Base-by-base conservation (phyloP, 139 green algal genomes). In the Chlamydomonas sphaeroides region DNA sequence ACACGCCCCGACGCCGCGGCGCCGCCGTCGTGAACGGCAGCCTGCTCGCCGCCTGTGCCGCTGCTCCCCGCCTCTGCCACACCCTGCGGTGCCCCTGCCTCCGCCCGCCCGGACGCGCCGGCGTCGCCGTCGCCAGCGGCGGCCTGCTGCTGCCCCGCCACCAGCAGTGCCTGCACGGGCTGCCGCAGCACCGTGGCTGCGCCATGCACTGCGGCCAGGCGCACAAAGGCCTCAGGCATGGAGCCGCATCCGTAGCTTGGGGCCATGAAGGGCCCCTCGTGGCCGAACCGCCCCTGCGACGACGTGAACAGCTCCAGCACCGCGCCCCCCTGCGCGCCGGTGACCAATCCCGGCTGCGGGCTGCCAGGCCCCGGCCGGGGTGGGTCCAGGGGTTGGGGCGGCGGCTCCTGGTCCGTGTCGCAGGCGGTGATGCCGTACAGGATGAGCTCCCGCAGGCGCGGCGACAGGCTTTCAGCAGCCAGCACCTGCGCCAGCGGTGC, bases 231-330 rank as follows among this genome's bases (percentile, higher is more conserved):
- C 77, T 95, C 91, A 11, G 89, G 72, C 81, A 96, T 80, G 61
- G 94, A 91, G 25, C 91, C 93, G 57, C 84, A 83, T 42, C 93
- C 93, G 68, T 94, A 95, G 70, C 91, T 73, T 0, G 93, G 93
- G 8, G 87, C 71, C 79, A 97, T 90, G 80, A 96, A 94, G 2
- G 93, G 88, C 5, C 86, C 83, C 41, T 70, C 76, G 35, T 68
- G 63, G 3, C 74, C 78, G 57, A 90, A 94, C 45, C 84, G 82
- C 0, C 87, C 91, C 5, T 89, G 62, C 0, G 90, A 95, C 14
- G 68, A 41, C 49, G 81, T 65, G 83, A 94, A 92, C 65, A 92
- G 84, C 33, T 80, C 74, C 41, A 96, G 66, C 30, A 86, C 78
- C 26, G 49, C 78, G 8, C 30, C 48, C n/a, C 78, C 68, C 14